phyloP scores from a whole-genome alignment of 2,329 filamentous ascomycete genomes.

The Aspergillus sp. region DNA sequence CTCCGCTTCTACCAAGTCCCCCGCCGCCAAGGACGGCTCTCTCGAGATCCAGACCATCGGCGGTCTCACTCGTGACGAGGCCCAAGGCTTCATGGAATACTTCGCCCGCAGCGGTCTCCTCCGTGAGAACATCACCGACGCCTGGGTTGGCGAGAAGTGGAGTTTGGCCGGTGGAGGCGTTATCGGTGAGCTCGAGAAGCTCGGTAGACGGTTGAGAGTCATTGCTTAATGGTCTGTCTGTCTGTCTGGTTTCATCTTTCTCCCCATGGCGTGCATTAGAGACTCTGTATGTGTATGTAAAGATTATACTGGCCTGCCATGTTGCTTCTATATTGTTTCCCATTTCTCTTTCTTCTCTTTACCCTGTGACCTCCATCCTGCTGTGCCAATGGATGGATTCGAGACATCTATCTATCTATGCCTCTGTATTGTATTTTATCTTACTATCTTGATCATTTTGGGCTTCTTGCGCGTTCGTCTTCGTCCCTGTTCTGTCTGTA shows the following conservation, averaged over 20 bases:
- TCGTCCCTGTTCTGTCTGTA: slow-evolving; percentile 24
- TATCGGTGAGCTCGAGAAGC: slow-evolving; percentile 81
- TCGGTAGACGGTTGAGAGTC: slow-evolving; percentile 51
- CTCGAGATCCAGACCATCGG: slow-evolving; percentile 59
- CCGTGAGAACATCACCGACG: slow-evolving; percentile 68
- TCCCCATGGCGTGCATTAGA: neutral
- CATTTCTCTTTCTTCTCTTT: neutral
- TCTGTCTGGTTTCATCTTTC: no score
- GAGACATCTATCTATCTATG: slow-evolving; percentile 14
- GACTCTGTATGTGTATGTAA: neutral
- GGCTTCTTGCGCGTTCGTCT: slow-evolving; percentile 21
- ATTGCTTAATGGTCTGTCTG: slow-evolving; percentile 15
- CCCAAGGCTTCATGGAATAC: slow-evolving; percentile 83
- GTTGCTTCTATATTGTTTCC: neutral
- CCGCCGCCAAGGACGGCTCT: slow-evolving; percentile 30
- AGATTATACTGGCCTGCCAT: slow-evolving; percentile 3
- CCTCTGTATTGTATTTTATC: slow-evolving; percentile 38
- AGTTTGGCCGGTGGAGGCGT: slow-evolving; percentile 77
- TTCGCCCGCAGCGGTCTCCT: slow-evolving; percentile 85
- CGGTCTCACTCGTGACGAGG: slow-evolving; percentile 73
- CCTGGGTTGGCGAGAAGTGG: slow-evolving; percentile 78
- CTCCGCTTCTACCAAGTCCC: slow-evolving; percentile 25
- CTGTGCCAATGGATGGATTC: slow-evolving; percentile 27
- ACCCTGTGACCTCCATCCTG: neutral
- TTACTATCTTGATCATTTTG: slow-evolving; percentile 14